Evolutionary conservation across 441 rosid species (phyloP).

Genomic region (Erodium chrysanthum): DNA sequence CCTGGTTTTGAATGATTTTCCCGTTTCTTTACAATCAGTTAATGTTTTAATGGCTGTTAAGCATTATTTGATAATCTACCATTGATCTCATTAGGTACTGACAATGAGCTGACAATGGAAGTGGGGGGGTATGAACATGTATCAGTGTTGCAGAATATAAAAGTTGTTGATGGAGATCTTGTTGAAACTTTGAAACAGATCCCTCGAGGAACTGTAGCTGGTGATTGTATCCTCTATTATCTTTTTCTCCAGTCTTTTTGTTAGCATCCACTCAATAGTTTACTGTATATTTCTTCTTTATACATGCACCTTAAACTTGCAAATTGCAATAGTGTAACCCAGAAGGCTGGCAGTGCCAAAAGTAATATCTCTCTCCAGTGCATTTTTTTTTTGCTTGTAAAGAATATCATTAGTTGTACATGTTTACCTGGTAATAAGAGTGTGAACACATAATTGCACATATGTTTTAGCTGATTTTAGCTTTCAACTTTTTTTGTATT

Average conservation of each 20-base stretch:
- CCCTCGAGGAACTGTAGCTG: constrained; percentile 63
- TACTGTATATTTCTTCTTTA: neutral
- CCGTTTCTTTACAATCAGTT: neutral
- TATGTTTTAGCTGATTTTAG: neutral
- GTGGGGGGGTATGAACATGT: constrained; percentile 84
- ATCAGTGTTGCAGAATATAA: constrained; percentile 42
- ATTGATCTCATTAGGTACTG: constrained; percentile 40
- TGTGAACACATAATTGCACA: neutral
- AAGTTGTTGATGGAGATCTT: constrained; percentile 61
- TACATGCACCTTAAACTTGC: neutral
- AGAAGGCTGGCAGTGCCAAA: neutral
- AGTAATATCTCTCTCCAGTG: neutral
- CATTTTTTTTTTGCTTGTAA: neutral
- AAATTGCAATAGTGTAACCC: neutral
- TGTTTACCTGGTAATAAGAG: neutral
- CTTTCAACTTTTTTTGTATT: neutral
- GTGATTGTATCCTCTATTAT: constrained; percentile 69
- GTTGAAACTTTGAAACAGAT: constrained; percentile 39
- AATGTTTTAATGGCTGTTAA: neutral
- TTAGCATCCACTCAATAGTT: neutral
- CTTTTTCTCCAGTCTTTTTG: constrained; percentile 2
- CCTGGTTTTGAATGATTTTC: neutral
- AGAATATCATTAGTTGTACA: neutral
- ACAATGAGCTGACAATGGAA: constrained; percentile 61
- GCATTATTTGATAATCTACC: neutral